These are phyloP conservation scores for Glycine tomentella DNA, from an alignment of 306 rosid species.

Conservation along the genomic window DNA sequence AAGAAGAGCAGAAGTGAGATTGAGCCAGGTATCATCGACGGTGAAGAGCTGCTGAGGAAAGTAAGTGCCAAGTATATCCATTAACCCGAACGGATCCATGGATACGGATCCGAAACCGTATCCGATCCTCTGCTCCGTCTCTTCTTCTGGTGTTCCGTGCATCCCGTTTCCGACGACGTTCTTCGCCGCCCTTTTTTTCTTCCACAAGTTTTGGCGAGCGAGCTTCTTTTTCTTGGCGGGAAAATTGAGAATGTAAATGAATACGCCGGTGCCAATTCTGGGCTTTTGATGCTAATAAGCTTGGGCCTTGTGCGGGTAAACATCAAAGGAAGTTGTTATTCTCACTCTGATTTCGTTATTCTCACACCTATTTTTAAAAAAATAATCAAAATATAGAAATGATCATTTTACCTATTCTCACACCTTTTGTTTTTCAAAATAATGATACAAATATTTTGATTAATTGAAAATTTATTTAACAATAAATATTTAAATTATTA, in stretches of 20 bases:
- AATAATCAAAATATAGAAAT: no score
- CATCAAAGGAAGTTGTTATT: no score
- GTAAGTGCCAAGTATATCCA: slow-evolving; percentile 54
- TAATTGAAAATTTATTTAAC: no score
- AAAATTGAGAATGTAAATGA: not conserved
- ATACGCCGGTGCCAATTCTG: not conserved
- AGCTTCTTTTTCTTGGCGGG: slow-evolving; percentile 1
- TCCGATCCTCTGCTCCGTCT: slow-evolving; percentile 37
- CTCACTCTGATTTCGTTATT: no score
- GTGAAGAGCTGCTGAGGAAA: slow-evolving; percentile 71
- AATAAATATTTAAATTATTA: no score
- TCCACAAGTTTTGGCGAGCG: not conserved
- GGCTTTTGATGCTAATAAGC: not conserved
- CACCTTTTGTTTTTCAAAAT: no score
- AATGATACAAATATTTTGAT: no score
- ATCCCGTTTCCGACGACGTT: slow-evolving; percentile 39
- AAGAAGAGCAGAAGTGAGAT: slow-evolving; percentile 65
- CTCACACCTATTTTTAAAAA: no score
- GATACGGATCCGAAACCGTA: slow-evolving; percentile 27
- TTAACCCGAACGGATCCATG: slow-evolving; percentile 40
- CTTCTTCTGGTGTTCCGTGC: slow-evolving; percentile 43
- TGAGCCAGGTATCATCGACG: slow-evolving; percentile 64
- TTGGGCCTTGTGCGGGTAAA: no score
- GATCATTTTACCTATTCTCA: no score
- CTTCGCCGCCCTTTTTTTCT: slow-evolving; percentile 4